Percentiles rank a stretch among this genome's conserved stretches.
phyloP scores from a whole-genome alignment of 2,329 filamentous ascomycete genomes.

The Leptosphaerulina australis region DNA sequence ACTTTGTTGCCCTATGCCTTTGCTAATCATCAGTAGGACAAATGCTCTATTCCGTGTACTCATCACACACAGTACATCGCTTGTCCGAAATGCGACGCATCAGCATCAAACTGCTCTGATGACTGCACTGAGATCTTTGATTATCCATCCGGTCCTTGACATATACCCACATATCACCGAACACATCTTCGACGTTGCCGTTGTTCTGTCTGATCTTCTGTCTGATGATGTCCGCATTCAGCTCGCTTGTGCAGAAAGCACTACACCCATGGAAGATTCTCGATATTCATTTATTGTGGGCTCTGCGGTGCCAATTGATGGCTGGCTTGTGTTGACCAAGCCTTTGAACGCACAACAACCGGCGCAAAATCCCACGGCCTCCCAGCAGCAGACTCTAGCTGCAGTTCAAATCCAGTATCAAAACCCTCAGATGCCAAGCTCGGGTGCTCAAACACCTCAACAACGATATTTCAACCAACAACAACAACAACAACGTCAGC shows the following conservation, averaged over 20 bases:
- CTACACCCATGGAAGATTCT: constrained; percentile 36
- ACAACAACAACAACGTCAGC: constrained; percentile 35
- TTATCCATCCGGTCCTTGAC: constrained; percentile 49
- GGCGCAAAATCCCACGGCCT: constrained; percentile 20
- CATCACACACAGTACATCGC: constrained; percentile 44
- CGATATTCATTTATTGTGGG: constrained; percentile 52
- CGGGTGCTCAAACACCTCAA: constrained; percentile 25
- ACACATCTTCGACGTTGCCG: constrained; percentile 53
- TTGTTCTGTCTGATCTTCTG: constrained; percentile 51
- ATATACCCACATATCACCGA: constrained; percentile 45
- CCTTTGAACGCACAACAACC: constrained; percentile 27
- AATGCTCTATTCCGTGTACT: constrained; percentile 50
- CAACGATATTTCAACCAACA: constrained; percentile 40
- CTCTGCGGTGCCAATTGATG: constrained; percentile 39
- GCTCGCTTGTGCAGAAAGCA: constrained; percentile 37
- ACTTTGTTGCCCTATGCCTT: background rate
- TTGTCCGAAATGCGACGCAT: constrained; percentile 32
- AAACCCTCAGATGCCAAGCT: constrained; percentile 29
- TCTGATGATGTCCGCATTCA: constrained; percentile 48
- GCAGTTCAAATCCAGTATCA: constrained; percentile 27
- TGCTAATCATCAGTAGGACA: constrained; percentile 33
- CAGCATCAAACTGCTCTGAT: constrained; percentile 42
- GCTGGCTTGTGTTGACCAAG: constrained; percentile 52
- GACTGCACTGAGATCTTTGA: constrained; percentile 46
- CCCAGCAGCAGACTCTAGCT: constrained; percentile 26